These are phyloP conservation scores for Yamadazyma oceani DNA, from an alignment of 1,139 yeast species.

Conservation along the genomic window DNA sequence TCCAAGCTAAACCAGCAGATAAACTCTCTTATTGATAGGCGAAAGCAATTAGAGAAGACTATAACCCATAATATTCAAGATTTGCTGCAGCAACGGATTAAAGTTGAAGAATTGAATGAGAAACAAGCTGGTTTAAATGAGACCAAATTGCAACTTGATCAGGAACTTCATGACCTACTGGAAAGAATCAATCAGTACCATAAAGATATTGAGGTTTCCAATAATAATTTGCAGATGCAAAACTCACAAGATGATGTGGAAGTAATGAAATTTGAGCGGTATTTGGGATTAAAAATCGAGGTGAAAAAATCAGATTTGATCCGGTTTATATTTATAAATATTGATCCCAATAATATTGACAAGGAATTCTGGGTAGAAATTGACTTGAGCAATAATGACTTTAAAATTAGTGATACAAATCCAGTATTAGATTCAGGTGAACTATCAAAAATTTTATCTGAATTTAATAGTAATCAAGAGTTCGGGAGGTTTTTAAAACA, in stretches of 20 bases:
- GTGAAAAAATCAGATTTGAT: slow-evolving; percentile 38
- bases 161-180: slow-evolving; percentile 27
- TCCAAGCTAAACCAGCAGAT: slow-evolving; percentile 25
- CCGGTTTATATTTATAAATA: slow-evolving; percentile 40
- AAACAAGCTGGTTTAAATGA: slow-evolving; percentile 23
- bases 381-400: slow-evolving; percentile 35
- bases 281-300: slow-evolving; percentile 46
- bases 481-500: slow-evolving; percentile 12
- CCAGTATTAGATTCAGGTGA: slow-evolving; percentile 33
- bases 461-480: slow-evolving; percentile 27
- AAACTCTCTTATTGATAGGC: slow-evolving; percentile 19
- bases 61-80: slow-evolving; percentile 18
- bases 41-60: slow-evolving; percentile 22
- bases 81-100: slow-evolving; percentile 26
- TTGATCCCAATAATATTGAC: slow-evolving; percentile 40
- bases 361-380: slow-evolving; percentile 39
- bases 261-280: slow-evolving; percentile 42
- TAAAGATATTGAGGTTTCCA: slow-evolving; percentile 17
- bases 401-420: slow-evolving; percentile 27
- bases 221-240: slow-evolving; percentile 29
- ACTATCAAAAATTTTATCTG: slow-evolving; percentile 21
- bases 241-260: slow-evolving; percentile 39
- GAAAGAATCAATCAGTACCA: slow-evolving; percentile 22
- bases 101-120: slow-evolving; percentile 27
- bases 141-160: slow-evolving; percentile 25